Conservation (phyloP, 2,329 filamentous ascomycete species). For the Botrytis fragariae region DNA sequence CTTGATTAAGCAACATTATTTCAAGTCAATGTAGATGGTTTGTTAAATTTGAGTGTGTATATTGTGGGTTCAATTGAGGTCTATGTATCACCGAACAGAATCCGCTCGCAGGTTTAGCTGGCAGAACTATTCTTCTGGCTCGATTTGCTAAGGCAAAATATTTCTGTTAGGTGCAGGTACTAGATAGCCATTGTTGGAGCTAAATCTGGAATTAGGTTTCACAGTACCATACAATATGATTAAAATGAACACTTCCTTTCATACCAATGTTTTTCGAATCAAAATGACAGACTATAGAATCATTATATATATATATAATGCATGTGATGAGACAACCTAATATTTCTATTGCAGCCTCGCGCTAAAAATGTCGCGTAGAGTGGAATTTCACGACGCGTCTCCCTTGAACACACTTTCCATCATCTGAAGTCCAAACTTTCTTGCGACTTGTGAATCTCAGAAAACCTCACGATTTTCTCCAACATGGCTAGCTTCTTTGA, state of each 20-base stretch:
- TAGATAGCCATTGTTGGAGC: background rate
- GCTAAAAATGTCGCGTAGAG: conserved; percentile 18
- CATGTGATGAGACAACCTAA: background rate
- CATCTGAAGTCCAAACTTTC: background rate
- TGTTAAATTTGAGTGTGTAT: background rate
- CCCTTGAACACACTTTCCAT: background rate
- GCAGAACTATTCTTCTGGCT: background rate
- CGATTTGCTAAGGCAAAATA: background rate
- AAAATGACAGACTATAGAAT: background rate
- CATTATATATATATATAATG: background rate
- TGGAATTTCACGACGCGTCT: conserved; percentile 22
- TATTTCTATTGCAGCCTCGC: conserved; percentile 7
- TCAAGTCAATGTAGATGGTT: background rate
- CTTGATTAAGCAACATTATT: background rate
- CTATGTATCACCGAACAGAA: background rate
- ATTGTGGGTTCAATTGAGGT: background rate
- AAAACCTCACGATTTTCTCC: background rate
- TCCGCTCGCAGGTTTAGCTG: background rate
- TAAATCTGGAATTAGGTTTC: background rate
- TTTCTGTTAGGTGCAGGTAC: background rate
- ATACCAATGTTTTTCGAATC: background rate
- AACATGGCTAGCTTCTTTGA: conserved; percentile 91
- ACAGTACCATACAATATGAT: background rate
- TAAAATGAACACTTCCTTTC: background rate
- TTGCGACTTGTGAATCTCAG: background rate